Percentiles rank a stretch among this genome's conserved stretches.
phyloP scores from a whole-genome alignment of 2,329 filamentous ascomycete genomes.

The Sporothrix brasiliensis region DNA sequence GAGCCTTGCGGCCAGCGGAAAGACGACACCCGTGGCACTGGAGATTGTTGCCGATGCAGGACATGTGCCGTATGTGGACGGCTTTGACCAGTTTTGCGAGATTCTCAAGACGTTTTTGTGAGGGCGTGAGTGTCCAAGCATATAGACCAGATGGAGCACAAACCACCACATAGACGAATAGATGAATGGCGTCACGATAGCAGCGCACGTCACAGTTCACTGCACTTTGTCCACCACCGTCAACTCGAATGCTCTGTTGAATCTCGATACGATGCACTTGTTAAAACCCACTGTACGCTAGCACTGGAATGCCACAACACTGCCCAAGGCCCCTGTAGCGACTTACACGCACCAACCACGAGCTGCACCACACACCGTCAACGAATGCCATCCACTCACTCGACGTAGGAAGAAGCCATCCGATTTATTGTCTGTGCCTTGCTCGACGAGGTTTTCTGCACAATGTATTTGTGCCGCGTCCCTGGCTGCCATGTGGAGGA shows the following conservation, averaged over 20 bases:
- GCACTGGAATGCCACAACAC: neutral
- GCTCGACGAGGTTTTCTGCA: too few species aligned
- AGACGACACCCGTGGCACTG: slow-evolving; percentile 40
- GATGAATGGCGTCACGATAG: neutral
- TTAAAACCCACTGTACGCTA: neutral
- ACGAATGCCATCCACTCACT: neutral
- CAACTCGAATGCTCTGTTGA: neutral
- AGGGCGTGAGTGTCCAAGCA: neutral
- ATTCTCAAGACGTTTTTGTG: slow-evolving; percentile 37
- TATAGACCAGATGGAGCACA: too few species aligned
- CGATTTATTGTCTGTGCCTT: neutral
- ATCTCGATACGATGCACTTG: too few species aligned
- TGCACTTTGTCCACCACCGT: too few species aligned
- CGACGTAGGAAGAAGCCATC: slow-evolving; percentile 12
- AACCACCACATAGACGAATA: neutral
- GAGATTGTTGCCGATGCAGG: slow-evolving; percentile 45
- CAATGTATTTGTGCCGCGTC: neutral
- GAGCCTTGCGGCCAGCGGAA: slow-evolving; percentile 40
- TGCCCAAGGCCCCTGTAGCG: neutral
- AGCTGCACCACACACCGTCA: neutral
- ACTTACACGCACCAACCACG: neutral
- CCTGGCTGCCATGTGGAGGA: neutral
- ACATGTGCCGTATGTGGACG: slow-evolving; percentile 47
- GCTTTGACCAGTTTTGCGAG: slow-evolving; percentile 43
- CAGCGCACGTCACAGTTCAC: too few species aligned